These are phyloP conservation scores for Lumnitzera littorea DNA, from an alignment of 345 rosid genomes.

Conservation along the genomic window DNA sequence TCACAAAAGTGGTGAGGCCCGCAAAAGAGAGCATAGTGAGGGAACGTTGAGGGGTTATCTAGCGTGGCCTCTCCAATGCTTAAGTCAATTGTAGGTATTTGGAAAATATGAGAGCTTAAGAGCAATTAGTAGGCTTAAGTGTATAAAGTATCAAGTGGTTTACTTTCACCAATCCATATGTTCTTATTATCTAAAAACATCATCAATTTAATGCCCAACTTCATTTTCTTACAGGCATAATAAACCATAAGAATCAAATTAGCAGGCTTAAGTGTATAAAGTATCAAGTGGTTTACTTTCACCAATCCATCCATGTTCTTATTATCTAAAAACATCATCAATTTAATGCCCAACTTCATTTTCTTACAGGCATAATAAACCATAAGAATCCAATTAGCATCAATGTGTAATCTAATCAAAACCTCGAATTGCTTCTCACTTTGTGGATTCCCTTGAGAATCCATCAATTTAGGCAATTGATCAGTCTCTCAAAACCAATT, in stretches of 20 bases:
- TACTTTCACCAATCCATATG: conserved; percentile 55
- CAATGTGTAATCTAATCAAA: conserved; percentile 85
- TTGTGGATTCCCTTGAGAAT: conserved; percentile 69
- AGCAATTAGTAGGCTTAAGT: too few species aligned
- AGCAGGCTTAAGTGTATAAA: too few species aligned
- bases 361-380: conserved; percentile 74
- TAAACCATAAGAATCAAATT: too few species aligned
- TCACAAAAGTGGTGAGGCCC: too few species aligned
- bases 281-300: conserved; percentile 48
- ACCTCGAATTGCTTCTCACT: conserved; percentile 86
- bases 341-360: conserved; percentile 77
- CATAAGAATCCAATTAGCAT: conserved; percentile 68
- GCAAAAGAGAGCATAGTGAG: too few species aligned
- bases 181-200: conserved; percentile 69
- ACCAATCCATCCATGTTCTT: conserved; percentile 67
- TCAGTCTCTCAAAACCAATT: conserved; percentile 70
- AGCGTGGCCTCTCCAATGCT: too few species aligned
- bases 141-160: too few species aligned
- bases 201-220: conserved; percentile 62
- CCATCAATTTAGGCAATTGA: conserved; percentile 81
- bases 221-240: conserved; percentile 90
- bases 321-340: conserved; percentile 65
- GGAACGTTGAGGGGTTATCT: too few species aligned
- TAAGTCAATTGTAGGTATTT: too few species aligned
- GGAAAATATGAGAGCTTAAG: too few species aligned